A percentile compares a stretch with the other conserved stretches of the same genome.
Evolutionary conservation across 768 basidiomycete genomes (phyloP).

Genomic region (Trametes cingulata): DNA sequence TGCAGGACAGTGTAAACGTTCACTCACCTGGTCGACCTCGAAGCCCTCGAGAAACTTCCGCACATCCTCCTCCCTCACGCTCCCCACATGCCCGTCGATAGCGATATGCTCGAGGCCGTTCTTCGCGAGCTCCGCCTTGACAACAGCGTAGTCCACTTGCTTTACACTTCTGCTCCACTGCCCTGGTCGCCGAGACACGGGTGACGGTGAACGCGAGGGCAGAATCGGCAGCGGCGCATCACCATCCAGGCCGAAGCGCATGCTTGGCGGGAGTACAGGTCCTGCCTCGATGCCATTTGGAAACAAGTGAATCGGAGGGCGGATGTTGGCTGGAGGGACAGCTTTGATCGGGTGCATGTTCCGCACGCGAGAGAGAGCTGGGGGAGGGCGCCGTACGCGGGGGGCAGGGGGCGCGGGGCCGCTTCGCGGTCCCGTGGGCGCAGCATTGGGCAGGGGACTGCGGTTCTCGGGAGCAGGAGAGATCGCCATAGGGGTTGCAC

Average conservation of each 20-base stretch:
- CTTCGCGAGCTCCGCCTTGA: conserved; percentile 53
- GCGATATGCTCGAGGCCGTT: conserved; percentile 71
- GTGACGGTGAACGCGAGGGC: conserved; percentile 43
- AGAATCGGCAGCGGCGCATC: conserved; percentile 11
- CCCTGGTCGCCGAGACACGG: conserved; percentile 42
- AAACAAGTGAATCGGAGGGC: conserved; percentile 29
- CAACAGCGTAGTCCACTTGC: conserved; percentile 35
- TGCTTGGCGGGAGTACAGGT: conserved; percentile 14
- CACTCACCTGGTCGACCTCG: conserved; percentile 67
- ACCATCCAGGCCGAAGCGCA: conserved; percentile 5
- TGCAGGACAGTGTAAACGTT: conserved; percentile 2
- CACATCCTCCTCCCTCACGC: conserved; percentile 69
- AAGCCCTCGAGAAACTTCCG: conserved; percentile 67
- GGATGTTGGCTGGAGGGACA: conserved; percentile 20
- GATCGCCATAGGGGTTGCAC: conserved; percentile 13
- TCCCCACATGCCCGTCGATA: conserved; percentile 52
- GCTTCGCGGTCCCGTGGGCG: conserved; percentile 11
- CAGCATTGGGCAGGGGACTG: not conserved
- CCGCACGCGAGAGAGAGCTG: conserved; percentile 22
- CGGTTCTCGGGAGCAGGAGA: conserved; percentile 17
- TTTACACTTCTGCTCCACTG: conserved; percentile 33
- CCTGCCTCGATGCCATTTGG: conserved; percentile 21
- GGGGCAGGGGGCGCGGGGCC: conserved; percentile 20
- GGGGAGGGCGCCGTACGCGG: conserved; percentile 29
- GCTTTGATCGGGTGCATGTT: conserved; percentile 19